Percentiles rank a stretch among this genome's conserved stretches.
Conservation (phyloP, 2,329 filamentous ascomycete species). For the Grosmannia serpens region DNA sequence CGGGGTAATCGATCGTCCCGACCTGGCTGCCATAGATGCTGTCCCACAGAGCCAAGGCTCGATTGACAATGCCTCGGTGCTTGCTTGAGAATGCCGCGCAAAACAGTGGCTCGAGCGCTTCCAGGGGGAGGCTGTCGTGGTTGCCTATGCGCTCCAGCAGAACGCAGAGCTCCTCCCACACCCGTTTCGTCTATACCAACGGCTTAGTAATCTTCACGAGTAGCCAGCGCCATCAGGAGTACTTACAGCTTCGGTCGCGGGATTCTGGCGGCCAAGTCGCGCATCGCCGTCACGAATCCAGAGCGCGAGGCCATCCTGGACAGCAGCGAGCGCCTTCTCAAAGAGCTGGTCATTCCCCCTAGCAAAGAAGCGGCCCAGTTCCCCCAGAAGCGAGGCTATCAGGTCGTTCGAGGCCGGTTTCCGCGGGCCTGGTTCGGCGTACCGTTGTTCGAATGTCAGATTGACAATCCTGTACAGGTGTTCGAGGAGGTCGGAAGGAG, state of each 20-base stretch:
- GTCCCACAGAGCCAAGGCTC: conserved; percentile 53
- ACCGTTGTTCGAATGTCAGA: conserved; percentile 41
- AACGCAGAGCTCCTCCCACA: conserved; percentile 40
- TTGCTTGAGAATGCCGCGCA: conserved; percentile 46
- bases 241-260: conserved; percentile 34
- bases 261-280: conserved; percentile 27
- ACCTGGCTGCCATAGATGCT: conserved; percentile 47
- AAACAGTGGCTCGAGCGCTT: conserved; percentile 41
- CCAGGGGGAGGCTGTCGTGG: conserved; percentile 33
- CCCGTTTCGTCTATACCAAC: conserved; percentile 27
- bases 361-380: conserved; percentile 39
- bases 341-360: conserved; percentile 38
- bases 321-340: conserved; percentile 40
- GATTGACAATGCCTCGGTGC: conserved; percentile 42
- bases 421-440: conserved; percentile 25
- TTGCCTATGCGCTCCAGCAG: conserved; percentile 24
- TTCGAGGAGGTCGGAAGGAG: conserved; percentile 50
- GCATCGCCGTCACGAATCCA: conserved; percentile 52
- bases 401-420: conserved; percentile 10
- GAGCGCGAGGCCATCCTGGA: conserved; percentile 48
- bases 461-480: conserved; percentile 52
- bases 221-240: neutral
- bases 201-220: conserved; percentile 24
- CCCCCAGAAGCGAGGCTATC: conserved; percentile 37
- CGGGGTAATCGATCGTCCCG: conserved; percentile 51